Base-by-base conservation (phyloP, 1,284 basidiomycete genomes). In the Phellinidium pouzarii region DNA sequence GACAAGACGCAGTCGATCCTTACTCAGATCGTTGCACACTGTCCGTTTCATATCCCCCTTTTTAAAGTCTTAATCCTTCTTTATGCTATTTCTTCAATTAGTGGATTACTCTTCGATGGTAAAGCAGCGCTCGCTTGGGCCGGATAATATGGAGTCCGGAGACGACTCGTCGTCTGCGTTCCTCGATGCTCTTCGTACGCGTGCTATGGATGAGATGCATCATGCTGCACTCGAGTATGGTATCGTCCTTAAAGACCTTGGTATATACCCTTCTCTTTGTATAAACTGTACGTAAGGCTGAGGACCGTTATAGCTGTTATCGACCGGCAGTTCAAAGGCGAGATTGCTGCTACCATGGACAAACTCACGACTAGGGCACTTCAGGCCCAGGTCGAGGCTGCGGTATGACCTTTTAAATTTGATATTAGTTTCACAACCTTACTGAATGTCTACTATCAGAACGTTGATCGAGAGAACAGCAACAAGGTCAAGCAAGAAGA, bases 401-500 rank as follows among this genome's bases (percentile, higher is more conserved):
- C 87, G 20, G 82, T 84, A 65, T 61, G 79, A 72, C 11, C 29
- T 44, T 19, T 43, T 26, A 25, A 17, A 22, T 11, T 19, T 25
- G 38, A 17, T 26, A 31, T 23, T 34, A 50, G 8, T 36, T 43
- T 40, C 19, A 7, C 53, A 19, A 44, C 4, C 1, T 44, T 11
- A 27, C 34, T 3, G n/a, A 27, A 23, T 27, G 4, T 26, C 11
- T 27, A n/a, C 42, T n/a, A n/a, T 7, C 54, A 84, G 79, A 89
- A 90, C 59, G 87, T 89, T 48, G 87, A 90, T 65, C 68, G 87
- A 53, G 87, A 90, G 66, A 90, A 90, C 63, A 84, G 81, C 68
- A 90, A 90, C 69, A 84, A 84, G 65, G 82, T 88, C 60, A 89
- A 88, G 67, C 82, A 87, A 60, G 85, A 90, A 63, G 80, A 90